These are phyloP conservation scores for Thymus quinquecostatus DNA, from an alignment of 257 asterid genomes.

Conservation along the genomic window DNA sequence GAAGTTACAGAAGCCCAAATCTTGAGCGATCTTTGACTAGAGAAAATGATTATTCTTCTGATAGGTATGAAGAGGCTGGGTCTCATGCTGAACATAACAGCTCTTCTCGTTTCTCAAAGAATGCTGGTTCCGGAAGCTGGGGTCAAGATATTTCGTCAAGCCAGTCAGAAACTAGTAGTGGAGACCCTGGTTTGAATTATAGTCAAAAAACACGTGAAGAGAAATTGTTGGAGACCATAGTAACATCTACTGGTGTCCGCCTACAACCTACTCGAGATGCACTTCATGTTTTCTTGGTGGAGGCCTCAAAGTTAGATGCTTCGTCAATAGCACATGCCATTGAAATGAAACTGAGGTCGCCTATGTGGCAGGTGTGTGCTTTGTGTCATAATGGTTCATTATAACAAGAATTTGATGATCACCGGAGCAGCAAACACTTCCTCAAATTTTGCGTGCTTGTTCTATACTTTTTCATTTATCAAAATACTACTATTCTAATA, in stretches of 20 bases:
- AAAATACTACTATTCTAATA: not conserved
- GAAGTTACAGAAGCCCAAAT: constrained; percentile 84
- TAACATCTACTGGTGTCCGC: constrained; percentile 92
- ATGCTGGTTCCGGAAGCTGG: constrained; percentile 75
- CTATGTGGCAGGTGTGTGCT: constrained; percentile 87
- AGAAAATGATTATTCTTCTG: constrained; percentile 60
- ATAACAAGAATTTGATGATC: not conserved
- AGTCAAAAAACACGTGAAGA: constrained; percentile 79
- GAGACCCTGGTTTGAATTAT: constrained; percentile 44
- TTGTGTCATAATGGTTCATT: constrained; percentile 4
- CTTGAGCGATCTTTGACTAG: constrained; percentile 84
- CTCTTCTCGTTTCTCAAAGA: constrained; percentile 58
- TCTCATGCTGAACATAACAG: constrained; percentile 51
- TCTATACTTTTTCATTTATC: not conserved
- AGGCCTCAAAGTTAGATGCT: constrained; percentile 82
- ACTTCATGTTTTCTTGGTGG: constrained; percentile 74
- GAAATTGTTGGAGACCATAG: constrained; percentile 80
- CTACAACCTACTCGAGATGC: constrained; percentile 95
- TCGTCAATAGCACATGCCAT: constrained; percentile 67
- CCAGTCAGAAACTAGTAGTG: constrained; percentile 54
- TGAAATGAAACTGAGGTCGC: constrained; percentile 80
- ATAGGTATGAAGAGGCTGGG: constrained; percentile 61
- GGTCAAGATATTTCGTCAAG: constrained; percentile 57
- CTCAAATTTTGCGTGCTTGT: not conserved
- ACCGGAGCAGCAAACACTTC: not conserved